Base-by-base conservation (phyloP, 352 stramenopile species). In the Globisporangium nunn region DNA sequence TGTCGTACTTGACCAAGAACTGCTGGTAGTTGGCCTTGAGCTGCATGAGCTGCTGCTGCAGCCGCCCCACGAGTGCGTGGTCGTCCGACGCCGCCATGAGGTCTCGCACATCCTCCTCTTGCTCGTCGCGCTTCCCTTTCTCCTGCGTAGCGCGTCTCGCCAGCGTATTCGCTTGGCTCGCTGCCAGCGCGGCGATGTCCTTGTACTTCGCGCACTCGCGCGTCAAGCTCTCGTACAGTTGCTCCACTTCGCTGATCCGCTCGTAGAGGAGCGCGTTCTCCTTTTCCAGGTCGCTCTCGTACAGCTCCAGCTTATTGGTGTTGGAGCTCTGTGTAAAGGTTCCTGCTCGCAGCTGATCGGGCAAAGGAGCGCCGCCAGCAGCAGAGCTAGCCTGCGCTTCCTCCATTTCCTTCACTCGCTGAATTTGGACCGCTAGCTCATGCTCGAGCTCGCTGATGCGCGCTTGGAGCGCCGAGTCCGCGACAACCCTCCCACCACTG, bases 41-140 rank as follows among this genome's bases (percentile, higher is more conserved):
- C n/a, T 91, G 74, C 61, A 93, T 77, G 15, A 98, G 66, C 61
- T 97, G 80, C 33, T 91, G 77, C 63, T 98, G 93, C 12, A 98
- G 68, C 53, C 81, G 70, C 1, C 86, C 92, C 40, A 98, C 93
- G 35, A 97, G 74, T 4, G 87, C 75, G 45, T 97, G 87, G 63
- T 98, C 93, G 60, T 97, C 91, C 2, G 73, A 92, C 0, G 82
- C 72, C 0, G 69, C 74, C 56, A 91, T 88, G 14, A 95, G 63
- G 37, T 96, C 77, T 5, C 68, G 67, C 6, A 90, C 55, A 11
- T 84, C 75, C 4, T 91, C 70, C 35, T 90, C 71, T 29, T 90
- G 62, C 33, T 88, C 68, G 2, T 87, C 67, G 8, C 74, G 58
- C 31, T 84, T 74, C 11, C 64, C 50, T n/a, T 75, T 74, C 18